Evolutionary conservation across 2,329 filamentous ascomycete genomes (phyloP), one percentile per base, ranked within the genome.

Genomic region (Trichoderma endophyticum): DNA sequence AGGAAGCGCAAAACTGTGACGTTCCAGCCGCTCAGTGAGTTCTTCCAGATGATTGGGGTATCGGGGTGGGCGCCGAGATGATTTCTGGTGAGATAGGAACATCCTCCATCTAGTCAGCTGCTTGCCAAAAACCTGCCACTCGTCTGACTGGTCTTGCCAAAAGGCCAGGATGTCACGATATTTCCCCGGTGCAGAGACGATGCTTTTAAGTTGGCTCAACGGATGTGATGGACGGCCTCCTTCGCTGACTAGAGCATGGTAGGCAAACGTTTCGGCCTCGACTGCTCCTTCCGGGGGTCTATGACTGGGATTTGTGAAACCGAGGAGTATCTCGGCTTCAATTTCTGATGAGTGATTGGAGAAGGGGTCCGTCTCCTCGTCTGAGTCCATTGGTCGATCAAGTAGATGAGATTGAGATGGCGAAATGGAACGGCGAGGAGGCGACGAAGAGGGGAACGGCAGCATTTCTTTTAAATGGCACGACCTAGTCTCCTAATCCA

Each of bases 211-310:
- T 24, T 59, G 21, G 48, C 21, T n/a, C 6, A 73, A 14, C 15
- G 73, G 73, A 30, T 73, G 72, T 26, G 62, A 65, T 3, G 73
- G 73, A 30, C 72, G 72, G 8, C 72, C 73, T 21, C 62, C 64
- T 21, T 70, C 68, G 21, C 57, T 66, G 59, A 74, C 12, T 3
- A 74, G 64, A 14, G 65, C 32, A 15, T 70, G 26, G n/a, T 72
- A 72, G 39, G 71, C 71, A 18, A 30, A 24, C 4, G 57, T 18
- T 28, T 72, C 65, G 9, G 36, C 14, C 21, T 68, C 63, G 36
- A 56, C 28, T 21, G 28, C 30, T 9, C 54, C 9, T 8, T 21
- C n/a, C 11, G 11, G 9, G 11, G 11, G 48, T 6, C 3, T 21
- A 51, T 24, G n/a, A 2, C 48, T 48, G 48, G 11, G 9, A 24